Evolutionary conservation across 768 basidiomycete species (phyloP).

Genomic region (Suillus ampliporus): DNA sequence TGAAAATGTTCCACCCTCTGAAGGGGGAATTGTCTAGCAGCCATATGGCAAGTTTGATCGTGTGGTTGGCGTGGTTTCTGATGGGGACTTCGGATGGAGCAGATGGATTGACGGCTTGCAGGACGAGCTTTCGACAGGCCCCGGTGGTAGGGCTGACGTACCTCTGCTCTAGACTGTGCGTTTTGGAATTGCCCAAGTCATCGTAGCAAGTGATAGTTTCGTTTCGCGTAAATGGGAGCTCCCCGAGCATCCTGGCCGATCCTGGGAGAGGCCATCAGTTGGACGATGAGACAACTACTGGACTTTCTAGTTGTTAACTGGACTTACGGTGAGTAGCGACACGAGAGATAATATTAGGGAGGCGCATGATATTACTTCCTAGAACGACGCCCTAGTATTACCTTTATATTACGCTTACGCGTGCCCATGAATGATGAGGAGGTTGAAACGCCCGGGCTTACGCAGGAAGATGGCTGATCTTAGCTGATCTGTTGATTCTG

Average conservation of each 20-base stretch:
- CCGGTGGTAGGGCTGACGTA: slow-evolving; percentile 24
- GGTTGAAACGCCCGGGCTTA: no score
- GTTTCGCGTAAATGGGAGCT: neutral
- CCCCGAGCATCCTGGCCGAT: neutral
- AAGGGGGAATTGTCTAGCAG: slow-evolving; percentile 14
- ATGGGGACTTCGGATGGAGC: slow-evolving; percentile 6
- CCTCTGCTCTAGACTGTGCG: slow-evolving; percentile 17
- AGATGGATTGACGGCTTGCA: slow-evolving; percentile 19
- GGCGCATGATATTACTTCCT: neutral
- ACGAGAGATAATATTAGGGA: no score
- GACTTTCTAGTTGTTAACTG: neutral
- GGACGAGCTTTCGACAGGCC: slow-evolving; percentile 15
- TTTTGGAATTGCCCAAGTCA: neutral
- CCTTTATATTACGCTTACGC: neutral
- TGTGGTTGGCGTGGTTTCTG: slow-evolving; percentile 2
- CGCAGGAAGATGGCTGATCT: no score
- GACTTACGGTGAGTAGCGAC: neutral
- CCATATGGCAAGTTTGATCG: slow-evolving; percentile 17
- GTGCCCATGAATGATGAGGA: no score
- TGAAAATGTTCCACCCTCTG: neutral
- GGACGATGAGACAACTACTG: neutral
- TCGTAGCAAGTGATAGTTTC: slow-evolving; percentile 1
- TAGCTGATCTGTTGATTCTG: no score
- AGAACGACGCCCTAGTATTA: neutral
- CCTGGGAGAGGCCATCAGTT: neutral